Evolutionary conservation across 305 asterid species (phyloP).

Genomic region (Rubia tinctorum): DNA sequence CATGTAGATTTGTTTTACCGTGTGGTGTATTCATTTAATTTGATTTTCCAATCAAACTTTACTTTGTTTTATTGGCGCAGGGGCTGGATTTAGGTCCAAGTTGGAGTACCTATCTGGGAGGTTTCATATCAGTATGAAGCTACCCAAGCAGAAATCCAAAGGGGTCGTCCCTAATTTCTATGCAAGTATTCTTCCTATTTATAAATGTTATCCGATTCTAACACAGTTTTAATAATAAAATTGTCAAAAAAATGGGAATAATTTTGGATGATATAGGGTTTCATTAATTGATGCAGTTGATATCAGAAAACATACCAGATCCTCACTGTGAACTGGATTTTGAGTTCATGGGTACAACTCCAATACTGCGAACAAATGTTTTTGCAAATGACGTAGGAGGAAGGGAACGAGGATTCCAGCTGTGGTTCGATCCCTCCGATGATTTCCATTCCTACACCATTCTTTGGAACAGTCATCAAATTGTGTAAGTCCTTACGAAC

Average conservation of each 20-base stretch:
- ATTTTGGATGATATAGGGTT: neutral
- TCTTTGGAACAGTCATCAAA: neutral
- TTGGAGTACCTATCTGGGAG: neutral
- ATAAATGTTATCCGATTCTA: no score
- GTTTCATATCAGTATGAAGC: neutral
- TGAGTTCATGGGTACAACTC: neutral
- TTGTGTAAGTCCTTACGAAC: neutral
- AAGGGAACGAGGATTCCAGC: neutral
- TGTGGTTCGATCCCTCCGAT: neutral
- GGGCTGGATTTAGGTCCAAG: neutral
- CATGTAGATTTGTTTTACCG: neutral
- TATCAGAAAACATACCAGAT: neutral
- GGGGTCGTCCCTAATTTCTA: neutral
- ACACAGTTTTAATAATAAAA: no score
- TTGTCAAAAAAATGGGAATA: neutral
- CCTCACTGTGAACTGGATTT: neutral
- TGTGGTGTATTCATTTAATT: neutral
- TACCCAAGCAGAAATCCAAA: neutral
- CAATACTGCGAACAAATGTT: neutral
- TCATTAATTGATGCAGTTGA: neutral
- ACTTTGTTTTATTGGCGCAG: neutral
- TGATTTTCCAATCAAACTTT: neutral
- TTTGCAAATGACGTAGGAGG: neutral
- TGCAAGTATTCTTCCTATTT: neutral
- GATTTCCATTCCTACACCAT: constrained; percentile 1